phyloP scores from a whole-genome alignment of 257 asterid genomes.

The Fraxinus excelsior region DNA sequence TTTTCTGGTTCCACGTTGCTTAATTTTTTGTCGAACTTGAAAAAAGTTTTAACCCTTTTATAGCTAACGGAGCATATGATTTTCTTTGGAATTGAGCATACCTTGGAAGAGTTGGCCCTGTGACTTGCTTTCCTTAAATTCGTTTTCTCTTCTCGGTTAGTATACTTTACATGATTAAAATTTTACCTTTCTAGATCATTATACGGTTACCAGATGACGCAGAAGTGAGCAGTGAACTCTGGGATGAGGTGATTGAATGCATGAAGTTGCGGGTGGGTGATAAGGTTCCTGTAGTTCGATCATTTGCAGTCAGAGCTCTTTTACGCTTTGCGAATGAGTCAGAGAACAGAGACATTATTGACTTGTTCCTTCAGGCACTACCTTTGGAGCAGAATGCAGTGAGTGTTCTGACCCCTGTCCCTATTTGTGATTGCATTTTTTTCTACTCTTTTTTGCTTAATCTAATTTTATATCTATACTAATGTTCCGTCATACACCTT shows the following conservation, averaged over 20 bases:
- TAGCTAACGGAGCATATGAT: background rate
- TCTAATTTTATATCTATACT: conserved; percentile 1
- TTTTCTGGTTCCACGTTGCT: background rate
- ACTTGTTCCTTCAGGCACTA: conserved; percentile 70
- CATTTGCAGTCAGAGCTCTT: conserved; percentile 88
- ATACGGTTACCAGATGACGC: conserved; percentile 93
- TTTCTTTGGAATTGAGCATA: background rate
- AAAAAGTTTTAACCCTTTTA: background rate
- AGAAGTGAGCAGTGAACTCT: conserved; percentile 83
- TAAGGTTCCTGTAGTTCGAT: conserved; percentile 74
- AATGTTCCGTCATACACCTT: background rate
- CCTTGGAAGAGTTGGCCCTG: background rate
- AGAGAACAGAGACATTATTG: conserved; percentile 77
- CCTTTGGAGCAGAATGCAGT: conserved; percentile 78
- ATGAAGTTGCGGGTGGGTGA: conserved; percentile 75
- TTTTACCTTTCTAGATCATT: conserved; percentile 55
- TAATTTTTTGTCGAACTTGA: background rate
- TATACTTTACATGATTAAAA: background rate
- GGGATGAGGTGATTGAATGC: conserved; percentile 92
- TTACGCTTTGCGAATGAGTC: conserved; percentile 78
- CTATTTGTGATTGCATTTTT: conserved; percentile 6
- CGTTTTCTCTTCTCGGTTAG: background rate
- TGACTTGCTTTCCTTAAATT: background rate
- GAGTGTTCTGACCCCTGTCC: conserved; percentile 19
- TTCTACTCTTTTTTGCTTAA: background rate